These are phyloP conservation scores for Arabidopsis hybrid DNA, from an alignment of 441 rosid genomes.

Conservation along the genomic window DNA sequence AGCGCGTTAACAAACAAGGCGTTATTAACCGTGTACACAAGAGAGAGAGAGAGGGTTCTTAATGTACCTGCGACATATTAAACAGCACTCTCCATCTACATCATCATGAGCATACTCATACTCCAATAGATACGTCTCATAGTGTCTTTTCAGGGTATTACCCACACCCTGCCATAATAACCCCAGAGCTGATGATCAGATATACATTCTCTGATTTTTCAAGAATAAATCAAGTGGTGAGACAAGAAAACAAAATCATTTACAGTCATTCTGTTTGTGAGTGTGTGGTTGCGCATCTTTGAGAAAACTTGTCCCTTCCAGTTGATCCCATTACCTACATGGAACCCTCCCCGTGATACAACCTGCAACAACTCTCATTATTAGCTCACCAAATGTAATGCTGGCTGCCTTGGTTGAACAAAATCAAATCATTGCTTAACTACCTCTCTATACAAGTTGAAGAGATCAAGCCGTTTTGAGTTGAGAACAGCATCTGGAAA, in stretches of 20 bases:
- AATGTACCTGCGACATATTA: constrained; percentile 89
- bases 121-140: constrained; percentile 94
- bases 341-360: constrained; percentile 98
- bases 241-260: constrained; percentile 34
- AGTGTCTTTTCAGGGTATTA: constrained; percentile 94
- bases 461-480: constrained; percentile 95
- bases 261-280: constrained; percentile 99
- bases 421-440: constrained; percentile 37
- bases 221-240: constrained; percentile 24
- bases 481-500: constrained; percentile 98
- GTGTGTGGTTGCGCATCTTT: constrained; percentile 98
- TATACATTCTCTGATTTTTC: background rate
- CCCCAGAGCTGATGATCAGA: background rate
- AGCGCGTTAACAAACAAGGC: background rate
- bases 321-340: constrained; percentile 97
- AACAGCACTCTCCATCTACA: constrained; percentile 98
- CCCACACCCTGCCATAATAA: constrained; percentile 81
- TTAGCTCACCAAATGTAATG: constrained; percentile 33
- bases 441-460: constrained; percentile 98
- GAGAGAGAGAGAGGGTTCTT: constrained; percentile 22
- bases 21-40: constrained; percentile 15
- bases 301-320: constrained; percentile 99
- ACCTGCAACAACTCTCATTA: constrained; percentile 58
- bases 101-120: constrained; percentile 99
- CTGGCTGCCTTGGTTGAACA: constrained; percentile 11